Conservation (phyloP, 768 basidiomycete genomes). For the Kwoniella heveanensis region DNA sequence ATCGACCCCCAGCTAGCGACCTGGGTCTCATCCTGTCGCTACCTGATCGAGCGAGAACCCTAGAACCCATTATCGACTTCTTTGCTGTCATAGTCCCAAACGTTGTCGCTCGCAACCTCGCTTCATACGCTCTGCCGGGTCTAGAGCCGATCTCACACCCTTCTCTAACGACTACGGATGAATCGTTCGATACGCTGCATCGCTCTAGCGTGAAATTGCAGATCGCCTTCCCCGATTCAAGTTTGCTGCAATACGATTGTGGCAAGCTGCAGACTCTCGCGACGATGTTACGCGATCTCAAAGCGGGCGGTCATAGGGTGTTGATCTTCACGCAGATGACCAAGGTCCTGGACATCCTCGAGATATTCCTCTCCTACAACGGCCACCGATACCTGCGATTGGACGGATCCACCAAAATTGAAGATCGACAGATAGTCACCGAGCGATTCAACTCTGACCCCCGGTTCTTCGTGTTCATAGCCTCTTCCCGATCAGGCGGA, state of each 20-base stretch:
- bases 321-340: slow-evolving; percentile 99
- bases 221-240: slow-evolving; percentile 89
- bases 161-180: slow-evolving; percentile 50
- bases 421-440: slow-evolving; percentile 67
- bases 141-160: slow-evolving; percentile 45
- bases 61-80: slow-evolving; percentile 63
- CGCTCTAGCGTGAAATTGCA: slow-evolving; percentile 76
- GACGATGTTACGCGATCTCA: slow-evolving; percentile 76
- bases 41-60: slow-evolving; percentile 63
- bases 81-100: slow-evolving; percentile 82
- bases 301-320: slow-evolving; percentile 82
- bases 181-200: slow-evolving; percentile 72
- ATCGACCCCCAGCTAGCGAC: slow-evolving; percentile 55
- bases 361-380: slow-evolving; percentile 87
- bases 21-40: slow-evolving; percentile 68
- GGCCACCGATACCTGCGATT: slow-evolving; percentile 92
- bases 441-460: slow-evolving; percentile 59
- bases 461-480: slow-evolving; percentile 59
- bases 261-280: slow-evolving; percentile 88
- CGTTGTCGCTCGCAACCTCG: slow-evolving; percentile 74
- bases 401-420: slow-evolving; percentile 92
- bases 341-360: slow-evolving; percentile 85
- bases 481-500: slow-evolving; percentile 59
- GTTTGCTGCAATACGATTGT: slow-evolving; percentile 89
- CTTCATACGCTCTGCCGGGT: slow-evolving; percentile 65